Base-by-base conservation (phyloP, 495 filamentous ascomycete species). In the Astrothelium subdiscretum region DNA sequence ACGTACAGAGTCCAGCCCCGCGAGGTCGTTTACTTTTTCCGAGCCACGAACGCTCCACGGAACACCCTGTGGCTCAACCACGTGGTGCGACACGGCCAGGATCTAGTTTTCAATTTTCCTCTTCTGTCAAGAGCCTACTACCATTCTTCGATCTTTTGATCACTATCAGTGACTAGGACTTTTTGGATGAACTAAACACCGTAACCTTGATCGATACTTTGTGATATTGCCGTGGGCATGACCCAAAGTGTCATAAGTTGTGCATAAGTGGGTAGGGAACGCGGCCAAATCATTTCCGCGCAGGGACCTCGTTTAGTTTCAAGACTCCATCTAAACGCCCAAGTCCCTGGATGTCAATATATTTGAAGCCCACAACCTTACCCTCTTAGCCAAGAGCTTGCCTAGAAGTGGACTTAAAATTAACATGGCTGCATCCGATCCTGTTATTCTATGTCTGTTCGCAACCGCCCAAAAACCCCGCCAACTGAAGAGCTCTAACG, bases 241-340 rank as follows among this genome's bases (percentile, higher is more conserved):
- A n/a, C n/a, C n/a, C n/a, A n/a, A n/a, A n/a, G n/a, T n/a, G n/a
- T n/a, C n/a, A n/a, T 38, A 38, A 38, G 15, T 38, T 15, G 15
- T 38, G 35, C 35, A 38, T 38, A 38, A 15, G 35, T 38, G 35
- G 35, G 8, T 38, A 38, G 35, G 35, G 35, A 1, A 48, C 12
- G 22, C 48, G 48, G 48, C 48, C 20, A 54, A 54, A 54, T 54
- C 48, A 54, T 54, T 54, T 54, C 48, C 48, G 48, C 22, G 5
- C 8, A 54, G 48, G 48, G 20, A 54, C 22, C 48, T 54, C 48
- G 48, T 54, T 54, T 54, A 20, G 48, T 54, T 54, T 54, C 48
- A 54, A 15, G 35, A 24, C 48, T 15, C 12, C 20, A 27, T 54
- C 11, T 54, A 27, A 54, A 54, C 48, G 48, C 48, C 48, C 15